Base-by-base conservation (phyloP, 225 moss, liverwort and hornwort species). In the Bryum argenteum region DNA sequence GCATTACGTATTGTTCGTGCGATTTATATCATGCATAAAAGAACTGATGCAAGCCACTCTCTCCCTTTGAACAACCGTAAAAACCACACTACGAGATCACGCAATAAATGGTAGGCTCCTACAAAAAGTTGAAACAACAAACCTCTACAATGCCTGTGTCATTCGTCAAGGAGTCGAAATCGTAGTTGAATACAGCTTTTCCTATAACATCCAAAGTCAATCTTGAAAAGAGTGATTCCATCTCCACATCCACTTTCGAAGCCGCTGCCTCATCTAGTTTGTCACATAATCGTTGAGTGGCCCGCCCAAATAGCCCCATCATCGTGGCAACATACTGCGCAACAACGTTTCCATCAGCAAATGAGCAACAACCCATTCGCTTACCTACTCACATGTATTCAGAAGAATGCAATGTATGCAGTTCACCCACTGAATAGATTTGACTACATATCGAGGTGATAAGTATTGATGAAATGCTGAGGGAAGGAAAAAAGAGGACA, bases 91-190 rank as follows among this genome's bases (percentile, higher is more conserved):
- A 6, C 33, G 38, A 44, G 17, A 20, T 37, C 39, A 14, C 8
- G 38, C n/a, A 11, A 54, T 56, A 37, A 47, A 56, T 48, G 38
- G 50, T 41, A 11, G 39, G 10, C 47, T 24, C 50, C 4, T 8
- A 41, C 11, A 71, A 18, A 53, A 71, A 71, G 54, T 22, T 24
- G 13, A 61, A 45, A 28, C 0, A 58, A 72, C 73, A 23, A 17
- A 94, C 93, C 89, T 91, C 88, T 53, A 94, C 90, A 69, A 94
- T 91, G 57, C 94, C 94, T 40, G 91, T 87, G 51, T 91, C 94
- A 63, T 90, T 88, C 69, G 87, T 78, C 67, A 94, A 85, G 24
- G 91, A 94, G 75, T 94, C 87, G 73, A 94, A 94, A 4, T 94
- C 94, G 61, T 91, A 94, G 68, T 91, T 94, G 65, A 94, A 94